These are phyloP conservation scores for Trichoderma atrobrunneum DNA, from an alignment of 2,329 filamentous ascomycete genomes.

Conservation along the genomic window DNA sequence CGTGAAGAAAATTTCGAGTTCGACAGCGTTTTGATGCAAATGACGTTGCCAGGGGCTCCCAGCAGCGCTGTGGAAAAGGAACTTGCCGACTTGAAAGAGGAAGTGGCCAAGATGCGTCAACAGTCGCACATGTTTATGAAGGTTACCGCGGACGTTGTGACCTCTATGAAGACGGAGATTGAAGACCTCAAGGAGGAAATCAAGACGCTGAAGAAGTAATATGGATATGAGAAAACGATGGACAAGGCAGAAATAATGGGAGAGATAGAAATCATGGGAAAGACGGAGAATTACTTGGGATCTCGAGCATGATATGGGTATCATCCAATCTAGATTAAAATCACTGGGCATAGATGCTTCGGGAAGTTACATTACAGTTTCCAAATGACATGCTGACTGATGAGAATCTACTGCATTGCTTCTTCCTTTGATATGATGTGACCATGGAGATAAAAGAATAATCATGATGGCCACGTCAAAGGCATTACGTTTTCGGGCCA, in stretches of 20 bases:
- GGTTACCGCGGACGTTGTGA: background rate
- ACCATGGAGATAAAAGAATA: too few relatives aligned
- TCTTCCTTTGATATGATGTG: too few relatives aligned
- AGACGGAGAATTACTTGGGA: background rate
- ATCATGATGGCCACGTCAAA: too few relatives aligned
- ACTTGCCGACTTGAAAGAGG: background rate
- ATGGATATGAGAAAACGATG: background rate
- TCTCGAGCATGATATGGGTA: background rate
- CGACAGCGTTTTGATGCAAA: background rate
- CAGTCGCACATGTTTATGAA: background rate
- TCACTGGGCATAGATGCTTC: background rate
- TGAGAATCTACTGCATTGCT: too few relatives aligned
- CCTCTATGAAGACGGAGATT: background rate
- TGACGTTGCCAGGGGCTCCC: background rate
- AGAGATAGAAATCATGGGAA: background rate
- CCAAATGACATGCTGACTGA: too few relatives aligned
- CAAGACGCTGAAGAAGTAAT: background rate
- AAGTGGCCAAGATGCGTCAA: background rate
- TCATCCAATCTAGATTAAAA: background rate
- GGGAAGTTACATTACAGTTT: too few relatives aligned
- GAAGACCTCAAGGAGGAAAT: background rate
- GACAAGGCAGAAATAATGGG: background rate
- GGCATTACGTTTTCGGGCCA: too few relatives aligned
- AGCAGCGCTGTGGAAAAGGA: background rate
- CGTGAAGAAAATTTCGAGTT: background rate